Evolutionary conservation across 768 basidiomycete genomes (phyloP), one percentile per base, ranked within the genome.

Genomic region (Calvatia gigantea): DNA sequence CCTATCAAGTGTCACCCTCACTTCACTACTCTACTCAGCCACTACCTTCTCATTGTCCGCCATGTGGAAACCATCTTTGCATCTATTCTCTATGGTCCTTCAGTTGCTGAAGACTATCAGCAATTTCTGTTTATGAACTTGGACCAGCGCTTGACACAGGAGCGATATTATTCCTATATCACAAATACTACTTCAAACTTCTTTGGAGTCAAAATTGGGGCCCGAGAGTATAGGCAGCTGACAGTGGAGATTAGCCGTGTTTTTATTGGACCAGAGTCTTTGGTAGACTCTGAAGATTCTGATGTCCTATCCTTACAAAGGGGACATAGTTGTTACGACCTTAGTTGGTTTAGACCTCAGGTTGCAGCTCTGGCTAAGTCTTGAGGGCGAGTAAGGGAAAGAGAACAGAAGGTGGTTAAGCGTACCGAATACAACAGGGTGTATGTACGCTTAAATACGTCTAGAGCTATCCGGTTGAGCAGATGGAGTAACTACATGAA

Each of bases 181-280:
- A 1, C 9, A 17, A 11, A 0, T 6, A 43, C 25, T 11, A 21
- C 42, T 43, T 7, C 15, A 43, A 17, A 33, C 0, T 46, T 47
- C 14, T n/a, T 51, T 31, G 11, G 38, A 0, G 21, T 31, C 2
- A 23, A 23, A 2, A 46, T 59, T 5, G 54, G 54, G 2, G 25
- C 53, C 4, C 43, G 53, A 4, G 46, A 43, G 6, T 61, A 61
- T 31, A 33, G 61, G 2, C 61, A 61, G 23, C 51, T 61, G 2
- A 37, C n/a, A 2, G 58, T 61, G 1, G 44, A 58, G 42, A 42
- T 61, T 19, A 33, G 28, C 5, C 6, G 60, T 6, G 32, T 58
- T 6, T 61, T 58, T 32, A 23, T 61, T 12, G 60, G 60, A 1
- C 39, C 52, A 1, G 60, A 58, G 21, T n/a, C 4, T 1, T 46